phyloP scores from a whole-genome alignment of 208 protist genomes.

The Entamoeba dispar region DNA sequence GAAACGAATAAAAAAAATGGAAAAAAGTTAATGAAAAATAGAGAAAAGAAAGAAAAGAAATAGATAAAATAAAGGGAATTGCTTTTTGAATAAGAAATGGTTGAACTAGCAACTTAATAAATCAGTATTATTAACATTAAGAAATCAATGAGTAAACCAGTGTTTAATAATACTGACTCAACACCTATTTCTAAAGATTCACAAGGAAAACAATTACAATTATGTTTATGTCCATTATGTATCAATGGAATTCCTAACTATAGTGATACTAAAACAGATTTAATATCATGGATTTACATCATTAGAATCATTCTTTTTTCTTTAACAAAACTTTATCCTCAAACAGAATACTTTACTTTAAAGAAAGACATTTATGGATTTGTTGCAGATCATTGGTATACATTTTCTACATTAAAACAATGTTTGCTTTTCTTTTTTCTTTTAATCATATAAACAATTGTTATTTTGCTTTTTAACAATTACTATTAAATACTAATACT shows the following conservation, averaged over 20 bases:
- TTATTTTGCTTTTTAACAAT: too few relatives aligned
- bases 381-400: background rate
- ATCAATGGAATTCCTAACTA: background rate
- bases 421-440: background rate
- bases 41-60: too few relatives aligned
- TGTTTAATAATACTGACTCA: background rate
- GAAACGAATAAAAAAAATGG: too few relatives aligned
- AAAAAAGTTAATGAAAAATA: too few relatives aligned
- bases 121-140: too few relatives aligned
- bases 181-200: background rate
- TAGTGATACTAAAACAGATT: background rate
- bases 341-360: background rate
- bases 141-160: background rate
- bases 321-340: background rate
- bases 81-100: too few relatives aligned
- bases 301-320: background rate
- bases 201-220: background rate
- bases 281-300: background rate
- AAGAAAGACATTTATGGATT: background rate
- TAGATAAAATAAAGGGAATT: too few relatives aligned
- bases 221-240: background rate
- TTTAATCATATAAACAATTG: too few relatives aligned
- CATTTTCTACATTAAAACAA: background rate
- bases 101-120: too few relatives aligned
- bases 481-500: background rate